Conservation (phyloP, 108 stramenopile genomes). For the Pseudonitzschia multiseries region DNA sequence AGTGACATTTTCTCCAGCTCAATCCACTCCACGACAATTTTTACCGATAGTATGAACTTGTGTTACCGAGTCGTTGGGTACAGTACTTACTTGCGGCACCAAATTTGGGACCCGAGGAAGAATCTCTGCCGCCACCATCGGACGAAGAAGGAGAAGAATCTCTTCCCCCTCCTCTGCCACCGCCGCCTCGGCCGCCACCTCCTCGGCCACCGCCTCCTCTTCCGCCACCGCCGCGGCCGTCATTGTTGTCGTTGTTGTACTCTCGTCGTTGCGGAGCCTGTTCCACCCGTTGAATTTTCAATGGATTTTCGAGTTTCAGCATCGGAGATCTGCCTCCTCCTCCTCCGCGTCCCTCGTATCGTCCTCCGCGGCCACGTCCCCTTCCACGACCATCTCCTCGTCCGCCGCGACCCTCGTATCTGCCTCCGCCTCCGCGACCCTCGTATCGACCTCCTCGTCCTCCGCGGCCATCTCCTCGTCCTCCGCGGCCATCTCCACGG, state of each 20-base stretch:
- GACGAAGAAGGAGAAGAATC: too few species aligned
- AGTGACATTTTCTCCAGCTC: too few species aligned
- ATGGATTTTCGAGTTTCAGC: slow-evolving; percentile 72
- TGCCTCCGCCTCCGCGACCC: neutral
- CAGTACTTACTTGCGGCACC: slow-evolving; percentile 1
- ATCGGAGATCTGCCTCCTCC: slow-evolving; percentile 52
- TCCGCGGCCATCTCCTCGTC: slow-evolving; percentile 24
- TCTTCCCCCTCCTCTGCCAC: neutral
- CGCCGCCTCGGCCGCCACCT: slow-evolving; percentile 5
- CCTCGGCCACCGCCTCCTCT: slow-evolving; percentile 8
- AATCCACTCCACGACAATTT: too few species aligned
- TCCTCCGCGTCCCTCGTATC: slow-evolving; percentile 20
- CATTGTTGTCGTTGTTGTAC: slow-evolving; percentile 27
- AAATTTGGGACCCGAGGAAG: slow-evolving; percentile 4
- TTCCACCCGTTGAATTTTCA: slow-evolving; percentile 58
- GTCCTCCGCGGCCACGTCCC: neutral
- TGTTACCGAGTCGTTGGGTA: too few species aligned
- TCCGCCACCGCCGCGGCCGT: slow-evolving; percentile 4
- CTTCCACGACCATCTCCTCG: slow-evolving; percentile 13
- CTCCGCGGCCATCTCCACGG: neutral
- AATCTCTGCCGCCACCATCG: slow-evolving; percentile 6
- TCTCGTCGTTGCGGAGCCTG: slow-evolving; percentile 15
- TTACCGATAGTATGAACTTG: too few species aligned
- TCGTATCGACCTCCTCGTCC: neutral
- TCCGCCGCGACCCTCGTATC: slow-evolving; percentile 20